Evolutionary conservation across 345 rosid species (phyloP).

Genomic region (Syzygium aqueum): DNA sequence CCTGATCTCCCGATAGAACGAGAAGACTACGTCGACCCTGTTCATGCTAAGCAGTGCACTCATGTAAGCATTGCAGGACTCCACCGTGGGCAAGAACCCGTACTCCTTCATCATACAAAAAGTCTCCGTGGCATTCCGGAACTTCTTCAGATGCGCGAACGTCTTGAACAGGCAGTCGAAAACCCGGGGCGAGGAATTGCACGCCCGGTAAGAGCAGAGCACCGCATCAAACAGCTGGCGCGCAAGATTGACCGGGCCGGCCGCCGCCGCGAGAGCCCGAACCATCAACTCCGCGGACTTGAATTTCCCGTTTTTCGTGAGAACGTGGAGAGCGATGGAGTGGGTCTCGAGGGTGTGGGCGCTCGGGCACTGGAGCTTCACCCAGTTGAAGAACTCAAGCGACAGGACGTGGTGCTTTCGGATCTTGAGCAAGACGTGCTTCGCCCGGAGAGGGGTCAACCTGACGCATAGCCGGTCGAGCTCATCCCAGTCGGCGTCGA

Average conservation of each 20-base stretch:
- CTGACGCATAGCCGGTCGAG: conserved; percentile 32
- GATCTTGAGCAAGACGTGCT: conserved; percentile 49
- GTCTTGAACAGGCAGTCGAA: conserved; percentile 70
- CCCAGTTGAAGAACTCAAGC: conserved; percentile 71
- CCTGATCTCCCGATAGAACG: conserved; percentile 58
- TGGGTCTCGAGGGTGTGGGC: conserved; percentile 46
- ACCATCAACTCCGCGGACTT: conserved; percentile 59
- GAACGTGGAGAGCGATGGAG: conserved; percentile 59
- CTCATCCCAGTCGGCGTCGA: conserved; percentile 74
- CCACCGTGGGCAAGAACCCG: conserved; percentile 55
- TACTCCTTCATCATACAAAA: conserved; percentile 58
- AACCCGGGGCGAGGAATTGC: conserved; percentile 70
- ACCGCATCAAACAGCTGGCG: conserved; percentile 46
- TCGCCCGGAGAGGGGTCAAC: conserved; percentile 45
- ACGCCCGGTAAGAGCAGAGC: conserved; percentile 50
- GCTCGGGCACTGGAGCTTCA: conserved; percentile 25
- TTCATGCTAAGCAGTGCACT: conserved; percentile 47
- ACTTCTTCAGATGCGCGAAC: conserved; percentile 58
- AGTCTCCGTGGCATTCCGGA: conserved; percentile 51
- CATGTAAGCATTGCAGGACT: conserved; percentile 79
- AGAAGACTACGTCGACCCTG: conserved; percentile 55
- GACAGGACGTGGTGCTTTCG: conserved; percentile 61
- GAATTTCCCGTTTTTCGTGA: conserved; percentile 60
- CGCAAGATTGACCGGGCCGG: conserved; percentile 22
- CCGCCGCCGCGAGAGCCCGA: conserved; percentile 20